A percentile compares a stretch with the other conserved stretches of the same genome.
Conservation (phyloP, 2,329 filamentous ascomycete species). For the Phoma herbarum region DNA sequence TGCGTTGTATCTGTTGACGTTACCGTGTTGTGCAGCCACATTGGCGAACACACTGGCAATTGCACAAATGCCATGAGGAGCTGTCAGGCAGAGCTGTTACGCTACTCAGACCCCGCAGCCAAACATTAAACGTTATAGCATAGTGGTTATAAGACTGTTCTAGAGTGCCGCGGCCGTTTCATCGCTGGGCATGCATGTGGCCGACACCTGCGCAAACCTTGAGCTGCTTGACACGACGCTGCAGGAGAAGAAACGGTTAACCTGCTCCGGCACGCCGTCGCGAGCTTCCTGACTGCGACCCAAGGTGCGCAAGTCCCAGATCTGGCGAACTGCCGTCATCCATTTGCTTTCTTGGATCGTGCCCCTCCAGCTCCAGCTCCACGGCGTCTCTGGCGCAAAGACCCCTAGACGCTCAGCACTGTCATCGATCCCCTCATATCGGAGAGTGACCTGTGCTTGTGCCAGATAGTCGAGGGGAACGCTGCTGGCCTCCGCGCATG, state of each 20-base stretch:
- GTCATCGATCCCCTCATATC: constrained; percentile 11
- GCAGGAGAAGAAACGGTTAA: constrained; percentile 1
- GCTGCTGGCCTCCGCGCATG: constrained; percentile 15
- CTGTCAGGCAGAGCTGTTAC: constrained; percentile 4
- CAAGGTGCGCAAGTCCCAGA: constrained; percentile 14
- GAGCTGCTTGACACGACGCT: constrained; percentile 6
- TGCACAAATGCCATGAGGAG: constrained; percentile 15
- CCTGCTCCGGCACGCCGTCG: constrained; percentile 9
- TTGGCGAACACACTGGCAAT: neutral
- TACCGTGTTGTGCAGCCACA: neutral
- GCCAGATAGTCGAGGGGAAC: constrained; percentile 20
- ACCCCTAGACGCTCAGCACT: constrained; percentile 14
- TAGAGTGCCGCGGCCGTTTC: constrained; percentile 24
- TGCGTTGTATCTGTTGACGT: neutral
- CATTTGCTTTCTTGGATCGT: constrained; percentile 5
- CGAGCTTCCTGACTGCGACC: constrained; percentile 11
- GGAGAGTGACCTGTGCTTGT: constrained; percentile 15
- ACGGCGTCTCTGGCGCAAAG: constrained; percentile 6
- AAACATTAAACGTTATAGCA: constrained; percentile 17
- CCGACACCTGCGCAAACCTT: constrained; percentile 12
- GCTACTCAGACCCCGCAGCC: constrained; percentile 15
- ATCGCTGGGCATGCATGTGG: constrained; percentile 18
- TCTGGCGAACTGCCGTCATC: constrained; percentile 4
- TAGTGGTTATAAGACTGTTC: constrained; percentile 12
- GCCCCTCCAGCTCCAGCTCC: constrained; percentile 20